These are phyloP conservation scores for Lasiosphaeriaceae sp. DNA, from an alignment of 495 filamentous ascomycete genomes.

Conservation along the genomic window DNA sequence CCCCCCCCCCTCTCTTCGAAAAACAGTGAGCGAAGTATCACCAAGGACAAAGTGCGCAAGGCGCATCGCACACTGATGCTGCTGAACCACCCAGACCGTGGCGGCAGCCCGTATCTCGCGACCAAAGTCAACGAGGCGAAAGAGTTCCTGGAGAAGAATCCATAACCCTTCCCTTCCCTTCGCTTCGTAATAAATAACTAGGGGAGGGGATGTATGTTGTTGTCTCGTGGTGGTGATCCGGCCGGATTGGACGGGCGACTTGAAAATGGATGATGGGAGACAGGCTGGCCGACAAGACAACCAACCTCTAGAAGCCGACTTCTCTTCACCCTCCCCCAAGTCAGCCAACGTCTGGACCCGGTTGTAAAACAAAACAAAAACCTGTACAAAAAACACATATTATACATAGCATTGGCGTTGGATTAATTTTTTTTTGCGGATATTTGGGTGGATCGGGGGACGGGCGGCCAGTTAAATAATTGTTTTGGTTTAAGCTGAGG, in stretches of 20 bases:
- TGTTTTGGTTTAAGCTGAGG: too few relatives aligned
- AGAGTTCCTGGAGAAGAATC: constrained; percentile 83
- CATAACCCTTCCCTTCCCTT: too few relatives aligned
- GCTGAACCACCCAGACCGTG: constrained; percentile 95
- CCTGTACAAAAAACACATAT: constrained; percentile 5
- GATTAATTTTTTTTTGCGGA: constrained; percentile 8
- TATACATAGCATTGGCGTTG: constrained; percentile 28
- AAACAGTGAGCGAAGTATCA: constrained; percentile 73
- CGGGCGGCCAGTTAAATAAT: background rate
- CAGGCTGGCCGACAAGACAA: too few relatives aligned
- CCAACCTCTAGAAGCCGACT: too few relatives aligned
- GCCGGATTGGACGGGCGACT: too few relatives aligned
- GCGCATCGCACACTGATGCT: constrained; percentile 96
- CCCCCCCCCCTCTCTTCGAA: background rate
- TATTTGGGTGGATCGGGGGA: background rate
- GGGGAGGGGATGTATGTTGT: too few relatives aligned
- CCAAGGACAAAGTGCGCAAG: constrained; percentile 91
- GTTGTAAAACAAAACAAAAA: constrained; percentile 14
- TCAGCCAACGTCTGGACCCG: too few relatives aligned
- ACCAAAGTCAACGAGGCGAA: constrained; percentile 99
- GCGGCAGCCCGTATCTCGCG: constrained; percentile 92
- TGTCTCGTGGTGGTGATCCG: too few relatives aligned
- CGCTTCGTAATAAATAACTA: too few relatives aligned
- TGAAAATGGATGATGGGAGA: too few relatives aligned
- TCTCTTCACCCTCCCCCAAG: too few relatives aligned